Conservation (phyloP, 2,329 filamentous ascomycete species). For the Whalleya microplaca region DNA sequence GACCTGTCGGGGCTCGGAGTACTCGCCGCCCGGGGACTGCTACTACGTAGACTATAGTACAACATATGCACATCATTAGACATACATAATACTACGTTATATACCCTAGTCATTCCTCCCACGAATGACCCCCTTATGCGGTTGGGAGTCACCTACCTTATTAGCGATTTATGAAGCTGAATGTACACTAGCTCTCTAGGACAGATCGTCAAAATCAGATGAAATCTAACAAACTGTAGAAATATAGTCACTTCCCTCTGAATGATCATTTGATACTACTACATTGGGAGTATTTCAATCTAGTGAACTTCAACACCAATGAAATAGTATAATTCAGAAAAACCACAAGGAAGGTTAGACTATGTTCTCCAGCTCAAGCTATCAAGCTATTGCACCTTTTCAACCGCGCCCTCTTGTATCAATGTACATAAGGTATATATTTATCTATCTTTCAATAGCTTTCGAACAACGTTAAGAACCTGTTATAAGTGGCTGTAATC, state of each 20-base stretch:
- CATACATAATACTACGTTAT: background rate
- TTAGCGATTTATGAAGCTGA: conserved; percentile 6
- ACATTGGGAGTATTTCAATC: too few relatives aligned
- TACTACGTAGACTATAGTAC: background rate
- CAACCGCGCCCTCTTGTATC: too few relatives aligned
- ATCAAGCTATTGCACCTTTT: too few relatives aligned
- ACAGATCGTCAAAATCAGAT: conserved; percentile 11
- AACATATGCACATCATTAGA: background rate
- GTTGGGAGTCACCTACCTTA: conserved; percentile 4
- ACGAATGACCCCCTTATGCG: background rate
- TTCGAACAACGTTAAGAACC: background rate
- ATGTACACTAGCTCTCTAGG: conserved; percentile 10
- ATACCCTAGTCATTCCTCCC: background rate
- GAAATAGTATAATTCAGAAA: too few relatives aligned
- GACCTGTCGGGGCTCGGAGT: background rate
- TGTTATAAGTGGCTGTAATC: background rate
- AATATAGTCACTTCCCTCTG: too few relatives aligned
- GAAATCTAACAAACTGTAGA: too few relatives aligned
- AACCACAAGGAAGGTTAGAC: too few relatives aligned
- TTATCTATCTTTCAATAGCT: too few relatives aligned
- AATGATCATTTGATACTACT: too few relatives aligned
- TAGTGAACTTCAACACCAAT: too few relatives aligned
- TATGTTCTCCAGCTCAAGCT: too few relatives aligned
- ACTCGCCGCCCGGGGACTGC: background rate
- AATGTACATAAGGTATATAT: too few relatives aligned